Percentiles rank a stretch among this genome's conserved stretches.
Conservation (phyloP, 768 basidiomycete species). For the Roridomyces roridus region DNA sequence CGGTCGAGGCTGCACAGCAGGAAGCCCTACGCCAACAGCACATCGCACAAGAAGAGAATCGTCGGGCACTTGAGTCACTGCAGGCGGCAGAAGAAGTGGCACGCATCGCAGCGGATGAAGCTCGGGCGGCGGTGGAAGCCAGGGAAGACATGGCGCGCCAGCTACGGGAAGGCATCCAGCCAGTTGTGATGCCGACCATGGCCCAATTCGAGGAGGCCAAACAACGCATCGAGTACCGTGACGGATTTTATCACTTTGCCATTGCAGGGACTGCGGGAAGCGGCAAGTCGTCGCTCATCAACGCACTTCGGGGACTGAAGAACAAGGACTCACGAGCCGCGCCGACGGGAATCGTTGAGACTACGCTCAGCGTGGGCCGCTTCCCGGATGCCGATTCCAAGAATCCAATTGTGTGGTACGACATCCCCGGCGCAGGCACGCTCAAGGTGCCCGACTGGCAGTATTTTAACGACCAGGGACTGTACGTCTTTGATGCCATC, state of each 20-base stretch:
- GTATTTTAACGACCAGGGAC: slow-evolving; percentile 42
- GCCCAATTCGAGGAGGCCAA: slow-evolving; percentile 22
- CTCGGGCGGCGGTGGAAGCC: not conserved
- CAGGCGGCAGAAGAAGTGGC: not conserved
- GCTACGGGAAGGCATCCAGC: slow-evolving; percentile 22
- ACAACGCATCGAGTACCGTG: slow-evolving; percentile 15
- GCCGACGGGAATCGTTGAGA: slow-evolving; percentile 33
- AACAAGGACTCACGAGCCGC: slow-evolving; percentile 29
- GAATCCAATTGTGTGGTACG: slow-evolving; percentile 36
- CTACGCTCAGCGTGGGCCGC: slow-evolving; percentile 28
- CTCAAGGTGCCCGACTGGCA: slow-evolving; percentile 36
- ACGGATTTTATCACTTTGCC: slow-evolving; percentile 38
- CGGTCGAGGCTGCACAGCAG: slow-evolving; percentile 19
- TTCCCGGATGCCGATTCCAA: too few relatives aligned
- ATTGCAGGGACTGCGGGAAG: slow-evolving; percentile 39
- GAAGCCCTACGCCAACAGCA: slow-evolving; percentile 35
- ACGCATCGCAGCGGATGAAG: not conserved
- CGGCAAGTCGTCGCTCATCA: slow-evolving; percentile 44
- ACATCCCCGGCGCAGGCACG: slow-evolving; percentile 42
- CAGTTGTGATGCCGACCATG: slow-evolving; percentile 35
- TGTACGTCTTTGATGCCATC: slow-evolving; percentile 41
- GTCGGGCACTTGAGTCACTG: not conserved
- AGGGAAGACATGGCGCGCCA: not conserved
- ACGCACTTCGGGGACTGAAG: slow-evolving; percentile 38
- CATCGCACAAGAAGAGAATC: slow-evolving; percentile 31